Conservation (phyloP, 257 asterid genomes). For the Forsythia viridissima region DNA sequence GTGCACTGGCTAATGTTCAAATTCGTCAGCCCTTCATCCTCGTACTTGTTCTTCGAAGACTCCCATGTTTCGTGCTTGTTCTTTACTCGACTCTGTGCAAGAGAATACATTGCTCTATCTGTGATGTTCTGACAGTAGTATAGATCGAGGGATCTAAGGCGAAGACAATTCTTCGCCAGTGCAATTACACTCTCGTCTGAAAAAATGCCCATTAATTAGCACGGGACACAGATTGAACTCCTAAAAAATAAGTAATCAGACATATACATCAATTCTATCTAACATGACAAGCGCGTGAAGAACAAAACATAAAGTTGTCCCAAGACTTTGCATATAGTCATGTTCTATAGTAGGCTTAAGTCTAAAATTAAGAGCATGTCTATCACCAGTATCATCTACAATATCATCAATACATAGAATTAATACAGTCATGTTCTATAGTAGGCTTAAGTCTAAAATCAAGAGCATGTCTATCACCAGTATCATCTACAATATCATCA, state of each 20-base stretch:
- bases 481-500: too few relatives aligned
- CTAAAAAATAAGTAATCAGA: background rate
- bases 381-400: background rate
- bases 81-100: constrained; percentile 72
- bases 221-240: background rate
- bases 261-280: background rate
- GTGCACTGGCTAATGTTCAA: constrained; percentile 98
- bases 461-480: background rate
- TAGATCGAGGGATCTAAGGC: constrained; percentile 74
- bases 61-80: constrained; percentile 60
- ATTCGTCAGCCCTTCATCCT: constrained; percentile 81
- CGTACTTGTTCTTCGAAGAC: constrained; percentile 55
- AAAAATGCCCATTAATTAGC: background rate
- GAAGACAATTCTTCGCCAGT: constrained; percentile 75
- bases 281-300: background rate
- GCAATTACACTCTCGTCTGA: constrained; percentile 86
- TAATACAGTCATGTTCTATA: too few relatives aligned
- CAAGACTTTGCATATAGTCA: background rate
- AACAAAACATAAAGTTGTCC: background rate
- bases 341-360: too few relatives aligned
- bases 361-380: background rate
- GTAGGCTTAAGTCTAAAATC: too few relatives aligned
- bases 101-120: constrained; percentile 86
- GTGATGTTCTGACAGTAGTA: constrained; percentile 93
- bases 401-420: too few relatives aligned